These are phyloP conservation scores for Peronospora farinosa DNA, from an alignment of 352 stramenopile genomes.

Conservation along the genomic window DNA sequence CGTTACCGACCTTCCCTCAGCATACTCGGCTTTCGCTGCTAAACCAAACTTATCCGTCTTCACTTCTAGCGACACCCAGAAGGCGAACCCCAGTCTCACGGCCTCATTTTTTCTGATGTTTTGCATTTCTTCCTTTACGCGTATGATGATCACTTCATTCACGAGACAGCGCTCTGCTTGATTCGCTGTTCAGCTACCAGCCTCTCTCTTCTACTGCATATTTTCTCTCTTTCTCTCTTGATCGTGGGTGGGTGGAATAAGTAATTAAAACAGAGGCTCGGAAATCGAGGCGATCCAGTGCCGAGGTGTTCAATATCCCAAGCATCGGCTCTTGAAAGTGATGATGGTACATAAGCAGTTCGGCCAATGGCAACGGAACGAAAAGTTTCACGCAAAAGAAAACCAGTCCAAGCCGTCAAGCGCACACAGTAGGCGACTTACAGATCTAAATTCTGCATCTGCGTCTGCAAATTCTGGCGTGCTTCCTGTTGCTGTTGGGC, in stretches of 20 bases:
- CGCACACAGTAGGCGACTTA: slow-evolving; percentile 34
- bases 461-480: slow-evolving; percentile 41
- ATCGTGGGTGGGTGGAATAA: slow-evolving; percentile 18
- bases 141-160: slow-evolving; percentile 20
- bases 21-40: slow-evolving; percentile 2
- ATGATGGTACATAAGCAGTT: slow-evolving; percentile 40
- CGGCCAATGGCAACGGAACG: slow-evolving; percentile 17
- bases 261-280: slow-evolving; percentile 29
- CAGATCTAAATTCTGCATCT: slow-evolving; percentile 77
- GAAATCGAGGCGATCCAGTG: slow-evolving; percentile 10
- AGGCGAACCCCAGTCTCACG: neutral
- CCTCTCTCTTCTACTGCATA: slow-evolving; percentile 19
- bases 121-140: slow-evolving; percentile 29
- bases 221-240: slow-evolving; percentile 21
- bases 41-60: neutral
- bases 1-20: slow-evolving; percentile 1
- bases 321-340: slow-evolving; percentile 30
- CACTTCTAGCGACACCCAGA: slow-evolving; percentile 7
- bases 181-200: slow-evolving; percentile 19
- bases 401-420: slow-evolving; percentile 19
- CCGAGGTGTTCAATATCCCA: slow-evolving; percentile 24
- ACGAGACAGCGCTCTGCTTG: slow-evolving; percentile 9
- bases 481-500: slow-evolving; percentile 23
- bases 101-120: slow-evolving; percentile 22
- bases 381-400: slow-evolving; percentile 14